Percentiles rank a stretch among this genome's conserved stretches.
Conservation (phyloP, 805 yeast species). For the Candida arabinofermentans region DNA sequence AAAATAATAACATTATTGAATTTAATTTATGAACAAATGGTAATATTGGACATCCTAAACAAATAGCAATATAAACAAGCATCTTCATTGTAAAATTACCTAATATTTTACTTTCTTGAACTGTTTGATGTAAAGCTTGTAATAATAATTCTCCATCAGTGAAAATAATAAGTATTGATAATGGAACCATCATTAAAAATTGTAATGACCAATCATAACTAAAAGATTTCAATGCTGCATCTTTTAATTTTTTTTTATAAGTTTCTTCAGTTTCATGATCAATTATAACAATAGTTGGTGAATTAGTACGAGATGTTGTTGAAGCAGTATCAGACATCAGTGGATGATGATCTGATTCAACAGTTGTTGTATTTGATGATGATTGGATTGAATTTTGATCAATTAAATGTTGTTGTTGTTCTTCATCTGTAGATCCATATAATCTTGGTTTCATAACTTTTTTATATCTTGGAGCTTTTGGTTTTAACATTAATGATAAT, state of each 20-base stretch:
- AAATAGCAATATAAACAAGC: constrained; percentile 32
- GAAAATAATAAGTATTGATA: constrained; percentile 51
- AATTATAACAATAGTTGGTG: constrained; percentile 18
- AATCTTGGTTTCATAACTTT: constrained; percentile 16
- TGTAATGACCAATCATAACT: constrained; percentile 83
- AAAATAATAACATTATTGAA: constrained; percentile 42
- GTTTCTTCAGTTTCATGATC: constrained; percentile 27
- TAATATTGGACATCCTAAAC: constrained; percentile 47
- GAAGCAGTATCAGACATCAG: constrained; percentile 7
- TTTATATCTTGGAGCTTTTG: constrained; percentile 18
- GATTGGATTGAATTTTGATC: constrained; percentile 15
- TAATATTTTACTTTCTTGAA: constrained; percentile 56
- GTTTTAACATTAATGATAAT: constrained; percentile 39
- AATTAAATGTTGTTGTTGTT: constrained; percentile 2
- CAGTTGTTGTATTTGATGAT: constrained; percentile 10
- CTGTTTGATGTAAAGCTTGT: constrained; percentile 65
- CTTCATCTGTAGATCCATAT: constrained; percentile 19
- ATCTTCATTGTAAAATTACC: constrained; percentile 36
- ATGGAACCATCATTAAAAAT: constrained; percentile 63
- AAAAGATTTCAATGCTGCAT: constrained; percentile 38
- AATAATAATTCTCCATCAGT: constrained; percentile 52
- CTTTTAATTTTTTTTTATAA: constrained; percentile 23
- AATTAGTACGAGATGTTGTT: neutral
- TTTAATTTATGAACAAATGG: constrained; percentile 72
- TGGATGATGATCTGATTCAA: constrained; percentile 22